Base-by-base conservation (phyloP, 1,284 basidiomycete species). In the Mycena citricolor region DNA sequence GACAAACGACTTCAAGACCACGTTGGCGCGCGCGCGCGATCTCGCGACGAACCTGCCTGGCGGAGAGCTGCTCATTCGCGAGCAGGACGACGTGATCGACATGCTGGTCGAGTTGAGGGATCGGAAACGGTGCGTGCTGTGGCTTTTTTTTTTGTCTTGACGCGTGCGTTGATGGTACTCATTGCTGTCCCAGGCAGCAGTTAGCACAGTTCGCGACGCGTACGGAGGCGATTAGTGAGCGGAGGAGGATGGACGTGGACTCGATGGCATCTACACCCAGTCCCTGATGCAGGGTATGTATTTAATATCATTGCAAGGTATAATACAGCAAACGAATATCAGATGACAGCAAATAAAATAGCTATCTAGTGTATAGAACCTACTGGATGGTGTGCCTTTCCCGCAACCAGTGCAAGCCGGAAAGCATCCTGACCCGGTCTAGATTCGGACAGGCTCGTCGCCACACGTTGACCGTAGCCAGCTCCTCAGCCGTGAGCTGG, bases 1-100 rank as follows among this genome's bases (percentile, higher is more conserved):
- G 83, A 83, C 83, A 11, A 83, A 79, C 48, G 76, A 81, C 19
- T 80, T 83, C 61, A 83, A 78, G 54, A 74, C 66, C 42, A 59
- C 74, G 8, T 54, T 86, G 33, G 60, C 59, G 13, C 72, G 74
- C 33, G 84, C 83, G 0, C 82, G 74, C 56, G 76, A 82, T 4
- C 63, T 76, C 31, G 78, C 81, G 0, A 57, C 54, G 8, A 62
- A 66, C 20, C 65, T 87, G 4, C 79, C 81, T 1, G 84, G 84
- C 4, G 84, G 83, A 8, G 83, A 86, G 55, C 61, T 86, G 37
- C 63, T 73, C 29, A 72, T 79, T 36, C 66, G 74, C 32, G 80
- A 86, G 39, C 83, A 87, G 54, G 75, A 81, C 48, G 76, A 81
- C 30, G 69, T 86, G 4, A 79, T 86, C 35, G 62, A 62, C 29